Percentiles rank a stretch among this genome's conserved stretches.
Conservation (phyloP, 306 rosid species). For the Sindora glabra region DNA sequence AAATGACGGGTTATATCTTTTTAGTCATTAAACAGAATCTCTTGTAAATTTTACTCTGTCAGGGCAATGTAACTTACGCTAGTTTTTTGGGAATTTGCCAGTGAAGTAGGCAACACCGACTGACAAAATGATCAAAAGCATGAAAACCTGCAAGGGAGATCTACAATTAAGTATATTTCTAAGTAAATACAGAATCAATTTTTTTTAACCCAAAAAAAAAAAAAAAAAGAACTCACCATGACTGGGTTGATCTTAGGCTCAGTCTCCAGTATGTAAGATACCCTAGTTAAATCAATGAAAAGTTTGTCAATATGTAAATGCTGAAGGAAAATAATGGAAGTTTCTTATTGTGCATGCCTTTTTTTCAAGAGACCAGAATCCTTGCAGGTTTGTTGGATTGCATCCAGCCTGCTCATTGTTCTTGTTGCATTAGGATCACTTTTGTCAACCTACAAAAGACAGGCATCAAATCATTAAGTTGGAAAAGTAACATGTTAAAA, state of each 20-base stretch:
- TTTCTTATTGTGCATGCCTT: slow-evolving; percentile 35
- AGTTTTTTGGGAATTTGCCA: slow-evolving; percentile 33
- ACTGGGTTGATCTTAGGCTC: slow-evolving; percentile 33
- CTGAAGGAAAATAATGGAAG: slow-evolving; percentile 11
- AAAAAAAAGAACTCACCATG: slow-evolving; percentile 37
- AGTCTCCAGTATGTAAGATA: slow-evolving; percentile 43
- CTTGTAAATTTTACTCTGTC: neutral
- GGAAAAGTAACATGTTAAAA: too few relatives aligned
- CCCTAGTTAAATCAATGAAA: slow-evolving; percentile 34
- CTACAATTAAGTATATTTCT: slow-evolving; percentile 11
- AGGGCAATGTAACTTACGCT: slow-evolving; percentile 39
- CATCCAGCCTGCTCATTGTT: slow-evolving; percentile 71
- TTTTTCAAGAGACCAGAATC: slow-evolving; percentile 64
- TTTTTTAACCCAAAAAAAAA: neutral
- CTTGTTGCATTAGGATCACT: slow-evolving; percentile 80
- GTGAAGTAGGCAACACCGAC: slow-evolving; percentile 48
- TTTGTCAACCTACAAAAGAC: slow-evolving; percentile 61
- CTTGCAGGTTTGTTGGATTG: slow-evolving; percentile 67
- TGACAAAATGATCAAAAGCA: slow-evolving; percentile 41
- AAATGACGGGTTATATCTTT: neutral
- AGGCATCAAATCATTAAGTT: neutral
- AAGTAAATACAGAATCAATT: neutral
- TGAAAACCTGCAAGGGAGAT: slow-evolving; percentile 52
- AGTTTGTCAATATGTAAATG: slow-evolving; percentile 20
- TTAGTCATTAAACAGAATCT: too few relatives aligned